Percentiles rank a stretch among this genome's conserved stretches.
phyloP scores from a whole-genome alignment of 2,329 filamentous ascomycete genomes.

The Aureobasidium sp. region DNA sequence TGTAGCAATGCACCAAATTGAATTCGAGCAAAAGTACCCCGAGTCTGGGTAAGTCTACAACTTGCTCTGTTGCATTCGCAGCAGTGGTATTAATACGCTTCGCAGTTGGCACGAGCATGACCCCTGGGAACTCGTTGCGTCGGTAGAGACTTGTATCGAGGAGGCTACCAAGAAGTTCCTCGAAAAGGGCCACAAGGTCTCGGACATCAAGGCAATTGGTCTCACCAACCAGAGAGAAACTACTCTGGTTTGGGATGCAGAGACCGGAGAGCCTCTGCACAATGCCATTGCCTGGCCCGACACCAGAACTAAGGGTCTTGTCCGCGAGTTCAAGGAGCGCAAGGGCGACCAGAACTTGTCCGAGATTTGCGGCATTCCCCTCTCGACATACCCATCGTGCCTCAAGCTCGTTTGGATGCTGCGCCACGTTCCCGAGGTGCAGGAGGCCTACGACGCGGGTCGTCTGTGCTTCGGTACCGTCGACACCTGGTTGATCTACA shows the following conservation, averaged over 20 bases:
- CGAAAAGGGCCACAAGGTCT: constrained; percentile 56
- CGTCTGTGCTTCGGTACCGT: constrained; percentile 77
- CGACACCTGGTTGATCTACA: constrained; percentile 78
- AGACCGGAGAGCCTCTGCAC: constrained; percentile 69
- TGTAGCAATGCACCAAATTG: constrained; percentile 72
- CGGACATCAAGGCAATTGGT: constrained; percentile 67
- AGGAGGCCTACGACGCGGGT: constrained; percentile 65
- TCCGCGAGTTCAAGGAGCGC: constrained; percentile 64
- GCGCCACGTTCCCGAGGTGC: constrained; percentile 60
- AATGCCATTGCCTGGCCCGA: constrained; percentile 86
- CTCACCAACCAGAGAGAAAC: constrained; percentile 88
- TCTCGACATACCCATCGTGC: constrained; percentile 80
- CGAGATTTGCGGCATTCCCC: constrained; percentile 66
- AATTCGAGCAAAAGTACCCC: constrained; percentile 74
- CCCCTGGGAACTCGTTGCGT: constrained; percentile 62
- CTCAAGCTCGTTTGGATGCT: constrained; percentile 79
- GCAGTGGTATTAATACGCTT: constrained; percentile 9
- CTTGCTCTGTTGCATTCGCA: not conserved
- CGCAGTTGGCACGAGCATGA: constrained; percentile 81
- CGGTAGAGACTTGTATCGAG: constrained; percentile 70
- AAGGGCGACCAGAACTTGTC: constrained; percentile 61
- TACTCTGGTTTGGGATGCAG: constrained; percentile 74
- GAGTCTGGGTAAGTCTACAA: constrained; percentile 62
- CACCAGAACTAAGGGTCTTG: constrained; percentile 67
- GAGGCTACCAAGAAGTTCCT: constrained; percentile 64